phyloP scores from a whole-genome alignment of 2,329 filamentous ascomycete species.

The Sporothrix pseudoabietina region DNA sequence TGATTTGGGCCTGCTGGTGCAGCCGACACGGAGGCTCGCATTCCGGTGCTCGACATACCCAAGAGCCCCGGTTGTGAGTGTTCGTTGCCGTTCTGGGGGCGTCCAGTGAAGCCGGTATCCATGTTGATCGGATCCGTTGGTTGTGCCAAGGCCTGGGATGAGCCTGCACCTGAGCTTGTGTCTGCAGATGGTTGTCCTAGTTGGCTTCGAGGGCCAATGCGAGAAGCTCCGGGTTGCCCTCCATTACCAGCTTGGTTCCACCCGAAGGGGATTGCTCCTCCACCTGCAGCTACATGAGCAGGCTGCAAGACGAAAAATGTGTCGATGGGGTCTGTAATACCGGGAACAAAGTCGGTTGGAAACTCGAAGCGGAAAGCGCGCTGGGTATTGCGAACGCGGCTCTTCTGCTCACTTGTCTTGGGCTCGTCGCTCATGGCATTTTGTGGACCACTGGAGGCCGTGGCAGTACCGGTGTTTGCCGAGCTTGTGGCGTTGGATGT shows the following conservation, averaged over 20 bases:
- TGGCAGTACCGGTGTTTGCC: not conserved
- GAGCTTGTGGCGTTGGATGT: not conserved
- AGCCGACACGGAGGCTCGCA: not conserved
- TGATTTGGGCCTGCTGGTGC: not conserved
- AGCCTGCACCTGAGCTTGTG: not conserved
- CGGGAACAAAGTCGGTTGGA: slow-evolving; percentile 29
- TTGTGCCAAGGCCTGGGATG: not conserved
- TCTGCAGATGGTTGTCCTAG: not conserved
- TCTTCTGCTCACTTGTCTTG: slow-evolving; percentile 31
- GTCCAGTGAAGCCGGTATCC: not conserved
- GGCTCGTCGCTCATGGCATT: not conserved
- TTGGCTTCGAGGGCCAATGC: not conserved
- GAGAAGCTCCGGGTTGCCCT: not conserved
- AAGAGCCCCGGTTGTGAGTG: not conserved
- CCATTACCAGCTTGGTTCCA: not conserved
- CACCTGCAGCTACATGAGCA: not conserved
- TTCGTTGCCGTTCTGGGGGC: not conserved
- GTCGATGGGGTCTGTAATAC: slow-evolving; percentile 36
- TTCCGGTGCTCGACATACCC: not conserved
- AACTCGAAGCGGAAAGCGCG: slow-evolving; percentile 33
- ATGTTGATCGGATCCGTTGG: not conserved
- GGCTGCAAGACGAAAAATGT: slow-evolving; percentile 34
- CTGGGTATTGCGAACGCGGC: not conserved
- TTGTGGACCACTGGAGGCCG: not conserved
- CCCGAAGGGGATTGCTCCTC: not conserved